Percentiles rank a stretch among this genome's conserved stretches.
Conservation (phyloP, 345 rosid species). For the Cardamine occulta region DNA sequence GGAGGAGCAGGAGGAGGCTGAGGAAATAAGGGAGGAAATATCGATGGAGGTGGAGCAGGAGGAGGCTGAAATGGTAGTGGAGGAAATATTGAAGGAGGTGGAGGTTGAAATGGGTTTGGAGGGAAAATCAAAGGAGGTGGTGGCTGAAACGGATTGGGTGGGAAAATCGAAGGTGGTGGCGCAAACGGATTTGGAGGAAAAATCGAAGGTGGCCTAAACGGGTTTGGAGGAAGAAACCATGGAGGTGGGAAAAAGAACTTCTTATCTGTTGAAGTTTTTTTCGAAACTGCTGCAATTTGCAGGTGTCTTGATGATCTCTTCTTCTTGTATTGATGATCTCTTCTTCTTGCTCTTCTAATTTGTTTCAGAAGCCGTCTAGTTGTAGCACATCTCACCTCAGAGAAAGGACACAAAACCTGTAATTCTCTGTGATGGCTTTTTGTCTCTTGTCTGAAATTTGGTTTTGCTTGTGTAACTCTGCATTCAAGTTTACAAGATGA, state of each 20-base stretch:
- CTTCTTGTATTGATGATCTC: constrained; percentile 18
- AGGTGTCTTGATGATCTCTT: constrained; percentile 26
- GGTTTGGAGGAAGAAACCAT: constrained; percentile 42
- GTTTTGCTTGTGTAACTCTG: constrained; percentile 45
- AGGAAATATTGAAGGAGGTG: constrained; percentile 42
- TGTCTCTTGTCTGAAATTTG: constrained; percentile 48
- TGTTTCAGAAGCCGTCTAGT: constrained; percentile 31
- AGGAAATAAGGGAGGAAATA: constrained; percentile 30
- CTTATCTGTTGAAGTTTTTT: not conserved
- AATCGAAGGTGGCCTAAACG: constrained; percentile 30
- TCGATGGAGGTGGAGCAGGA: constrained; percentile 28
- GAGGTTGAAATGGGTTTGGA: constrained; percentile 44
- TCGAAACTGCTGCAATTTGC: not conserved
- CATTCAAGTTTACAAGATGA: constrained; percentile 67
- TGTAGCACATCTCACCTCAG: not conserved
- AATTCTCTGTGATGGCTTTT: constrained; percentile 60
- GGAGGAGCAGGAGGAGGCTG: constrained; percentile 20
- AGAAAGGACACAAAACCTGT: constrained; percentile 50
- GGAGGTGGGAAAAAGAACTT: constrained; percentile 39
- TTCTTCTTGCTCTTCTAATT: constrained; percentile 19
- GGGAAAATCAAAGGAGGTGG: constrained; percentile 44
- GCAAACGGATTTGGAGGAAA: constrained; percentile 43
- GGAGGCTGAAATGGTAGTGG: constrained; percentile 19
- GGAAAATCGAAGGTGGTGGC: constrained; percentile 40
- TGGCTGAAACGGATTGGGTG: constrained; percentile 42